Base-by-base conservation (phyloP, 805 yeast genomes). In the Pachysolen tannophilus region DNA sequence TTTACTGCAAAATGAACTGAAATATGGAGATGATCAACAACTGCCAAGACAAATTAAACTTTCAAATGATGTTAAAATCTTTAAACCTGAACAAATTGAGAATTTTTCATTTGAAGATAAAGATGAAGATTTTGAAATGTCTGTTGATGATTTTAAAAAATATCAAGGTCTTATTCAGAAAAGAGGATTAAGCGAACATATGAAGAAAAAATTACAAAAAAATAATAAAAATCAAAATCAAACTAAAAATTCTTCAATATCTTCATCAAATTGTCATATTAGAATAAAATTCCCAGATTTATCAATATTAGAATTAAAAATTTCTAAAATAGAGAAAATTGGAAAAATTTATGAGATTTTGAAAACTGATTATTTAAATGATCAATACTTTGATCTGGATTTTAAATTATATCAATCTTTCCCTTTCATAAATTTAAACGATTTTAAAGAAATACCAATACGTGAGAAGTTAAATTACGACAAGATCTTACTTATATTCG, bases 251-350 rank as follows among this genome's bases (percentile, higher is more conserved):
- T n/a, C n/a, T n/a, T n/a, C n/a, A n/a, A n/a, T n/a, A n/a, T n/a
- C n/a, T n/a, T n/a, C n/a, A n/a, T n/a, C n/a, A n/a, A n/a, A n/a
- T 32, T 65, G 74, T 34, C 49, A 59, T 6, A 49, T 78, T 2
- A 60, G 85, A 37, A 46, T 79, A 8, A 61, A 69, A 35, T 70
- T 80, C 39, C 83, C 84, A 1, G 82, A 79, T 50, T 63, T 66
- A 36, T 60, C 66, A 3, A 37, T 37, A 8, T 30, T 37, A 20
- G 37, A 37, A 24, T 32, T 37, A 31, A 25, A n/a, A 4, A 33
- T 37, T 25, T 20, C 20, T 24, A 29, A 28, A 15, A 19, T 19
- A 3, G 30, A 11, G 10, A 13, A 20, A 10, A 18, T 37, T 17
- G 6, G 4, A 3, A 10, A 30, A 7, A 32, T 37, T 3, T 33